Base-by-base conservation (phyloP, 208 protist species). In the Crithidia acanthocephali region DNA sequence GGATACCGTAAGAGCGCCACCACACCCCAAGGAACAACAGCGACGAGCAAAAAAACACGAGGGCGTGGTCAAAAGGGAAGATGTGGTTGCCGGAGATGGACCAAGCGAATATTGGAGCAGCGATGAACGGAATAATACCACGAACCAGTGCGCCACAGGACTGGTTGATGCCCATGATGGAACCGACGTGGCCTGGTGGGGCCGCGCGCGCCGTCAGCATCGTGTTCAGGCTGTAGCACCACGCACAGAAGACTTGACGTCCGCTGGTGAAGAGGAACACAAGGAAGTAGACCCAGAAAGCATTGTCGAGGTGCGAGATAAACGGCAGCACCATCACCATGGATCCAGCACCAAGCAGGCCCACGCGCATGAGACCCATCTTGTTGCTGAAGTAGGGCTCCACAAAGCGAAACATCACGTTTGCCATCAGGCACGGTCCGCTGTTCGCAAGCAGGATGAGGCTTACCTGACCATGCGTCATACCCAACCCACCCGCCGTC, bases 121-220 rank as follows among this genome's bases (percentile, higher is more conserved):
- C 55, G 0, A 86, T 22, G 5, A 86, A 56, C 5, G 84, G 88
- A 51, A 76, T 51, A 33, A 85, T 69, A 42, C 68, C 74, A 20
- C 85, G 84, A 51, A 83, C 75, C 7, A 78, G 57, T 4, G 83
- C 69, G 27, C 81, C 83, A 65, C 76, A 83, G 2, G 85, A 89
- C 48, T 89, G 83, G n/a, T 76, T 85, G 73, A 91, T 93, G 44
- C 85, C 83, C 76, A 87, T 87, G 42, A 89, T 79, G 8, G 81
- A 63, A 0, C 85, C 85, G 1, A 85, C 74, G 52, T 86, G 72
- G 9, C 76, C 79, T 0, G 45, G 33, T 16, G 81, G 80, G 2
- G 85, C 81, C 0, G 77, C 63, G 40, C 77, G 76, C 6, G 88
- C 80, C 8, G 85, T 93, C 30, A 93, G 60, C 66, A 91, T 74